Base-by-base conservation (phyloP, 192 early-diverging fungal species). In the Oehlia diaphana region DNA sequence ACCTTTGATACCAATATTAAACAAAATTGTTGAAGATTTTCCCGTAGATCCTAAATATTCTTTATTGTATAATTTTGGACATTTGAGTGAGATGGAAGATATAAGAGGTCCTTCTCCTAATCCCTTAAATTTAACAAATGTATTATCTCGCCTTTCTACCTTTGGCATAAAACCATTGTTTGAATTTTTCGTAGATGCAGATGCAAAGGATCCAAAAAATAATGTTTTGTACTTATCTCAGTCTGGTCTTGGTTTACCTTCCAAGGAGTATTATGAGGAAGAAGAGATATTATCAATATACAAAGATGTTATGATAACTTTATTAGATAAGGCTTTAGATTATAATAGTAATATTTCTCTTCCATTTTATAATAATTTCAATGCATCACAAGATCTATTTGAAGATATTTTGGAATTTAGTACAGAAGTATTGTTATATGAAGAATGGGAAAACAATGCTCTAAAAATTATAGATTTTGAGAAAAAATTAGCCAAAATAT, bases 241-340 rank as follows among this genome's bases (percentile, higher is more conserved):
- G 79, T 76, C 47, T 37, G 90, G 88, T 3, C 82, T 92, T n/a
- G 86, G 82, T 39, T 67, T 92, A 47, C 91, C 92, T n/a, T 88
- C 90, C 33, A 92, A 88, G 47, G 87, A 92, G 58, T 92, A 92
- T 64, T 93, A 93, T 81, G 65, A 84, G 21, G 84, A 92, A 9
- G 58, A 82, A 9, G 81, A 88, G 3, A 83, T 86, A 10, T 16
- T 91, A 14, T 65, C 33, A 28, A 63, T 82, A 19, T 92, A 90
- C 62, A 70, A 84, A 76, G 68, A 61, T 16, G 82, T 82, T 13
- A 64, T 92, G 42, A 65, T 79, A 13, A 83, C 88, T 4, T 82
- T 89, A 53, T 77, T 91, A 70, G 35, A 62, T 2, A 58, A 77
- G 10, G 74, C 90, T 5, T 28, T 90, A 26, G 82, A 80, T 4